Base-by-base conservation (phyloP, 2,329 filamentous ascomycete species). In the Triangularia verruculosa region DNA sequence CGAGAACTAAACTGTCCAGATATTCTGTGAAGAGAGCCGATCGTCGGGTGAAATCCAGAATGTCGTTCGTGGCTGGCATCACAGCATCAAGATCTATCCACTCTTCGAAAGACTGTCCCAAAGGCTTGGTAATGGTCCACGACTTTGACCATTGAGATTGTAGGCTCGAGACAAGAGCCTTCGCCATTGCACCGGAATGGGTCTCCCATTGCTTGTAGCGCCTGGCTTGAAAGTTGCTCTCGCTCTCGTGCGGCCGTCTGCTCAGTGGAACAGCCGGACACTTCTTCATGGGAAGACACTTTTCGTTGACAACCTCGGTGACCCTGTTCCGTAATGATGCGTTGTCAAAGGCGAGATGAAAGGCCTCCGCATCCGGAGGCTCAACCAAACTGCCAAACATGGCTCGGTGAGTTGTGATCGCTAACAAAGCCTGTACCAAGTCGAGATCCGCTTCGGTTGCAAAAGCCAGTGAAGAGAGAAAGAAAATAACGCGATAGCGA, bases 401-500 rank as follows among this genome's bases (percentile, higher is more conserved):
- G 13, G 8, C 7, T 2, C 8, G 17, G 12, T 32, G n/a, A 30
- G 17, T 67, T 4, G 57, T 54, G 8, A 69, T 25, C 4, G 61
- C 62, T 62, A 68, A 60, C 22, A 69, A 13, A 2, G 60, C 52
- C 51, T 68, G 68, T 7, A 69, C 53, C 4, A 67, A 11, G 12
- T 65, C 64, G 52, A 51, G 59, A 51, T 28, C 25, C 2, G 57
- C 52, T 4, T 28, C 12, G 13, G 65, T 4, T 13, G 65, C 63
- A 39, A 62, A 61, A 7, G 67, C 11, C 13, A 69, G 43, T 2
- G 25, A 43, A n/a, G 66, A 53, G 6, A 69, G 60, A 25, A 67
- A 67, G 55, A 68, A 67, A 6, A 63, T 63, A 9, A 52, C 55
- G 13, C 61, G 58, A 61, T 65, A 66, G n/a, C 28, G 53, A 55